Conservation (phyloP, 225 moss, liverwort and hornwort genomes). For the Sphagnum contortum region DNA sequence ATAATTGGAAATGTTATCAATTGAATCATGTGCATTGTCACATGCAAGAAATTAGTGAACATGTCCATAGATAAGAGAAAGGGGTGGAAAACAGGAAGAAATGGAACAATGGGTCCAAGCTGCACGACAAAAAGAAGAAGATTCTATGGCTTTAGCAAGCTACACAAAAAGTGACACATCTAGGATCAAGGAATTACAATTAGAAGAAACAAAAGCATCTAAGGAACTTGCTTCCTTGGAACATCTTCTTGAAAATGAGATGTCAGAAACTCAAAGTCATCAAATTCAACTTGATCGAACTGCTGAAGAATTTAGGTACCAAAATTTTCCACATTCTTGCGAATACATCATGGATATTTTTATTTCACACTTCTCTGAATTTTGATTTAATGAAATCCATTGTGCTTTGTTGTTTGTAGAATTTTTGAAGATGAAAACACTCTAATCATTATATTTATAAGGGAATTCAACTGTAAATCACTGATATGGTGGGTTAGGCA, state of each 20-base stretch:
- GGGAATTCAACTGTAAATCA: too few relatives aligned
- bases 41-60: too few relatives aligned
- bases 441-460: too few relatives aligned
- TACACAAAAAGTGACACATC: conserved; percentile 76
- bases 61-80: too few relatives aligned
- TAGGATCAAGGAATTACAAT: conserved; percentile 51
- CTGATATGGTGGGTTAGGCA: too few relatives aligned
- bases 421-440: too few relatives aligned
- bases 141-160: conserved; percentile 56
- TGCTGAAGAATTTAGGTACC: conserved; percentile 46
- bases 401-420: too few relatives aligned
- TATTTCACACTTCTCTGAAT: too few relatives aligned
- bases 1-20: too few relatives aligned
- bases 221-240: conserved; percentile 32
- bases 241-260: conserved; percentile 51
- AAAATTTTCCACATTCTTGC: neutral
- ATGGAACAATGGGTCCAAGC: conserved; percentile 80
- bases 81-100: conserved; percentile 39
- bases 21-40: too few relatives aligned
- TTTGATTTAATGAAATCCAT: too few relatives aligned
- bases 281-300: conserved; percentile 84
- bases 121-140: conserved; percentile 80
- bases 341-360: too few relatives aligned
- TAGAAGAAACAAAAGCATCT: conserved; percentile 53
- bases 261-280: conserved; percentile 70